Base-by-base conservation (phyloP, 1,284 basidiomycete genomes). In the Heimioporus retisporus region DNA sequence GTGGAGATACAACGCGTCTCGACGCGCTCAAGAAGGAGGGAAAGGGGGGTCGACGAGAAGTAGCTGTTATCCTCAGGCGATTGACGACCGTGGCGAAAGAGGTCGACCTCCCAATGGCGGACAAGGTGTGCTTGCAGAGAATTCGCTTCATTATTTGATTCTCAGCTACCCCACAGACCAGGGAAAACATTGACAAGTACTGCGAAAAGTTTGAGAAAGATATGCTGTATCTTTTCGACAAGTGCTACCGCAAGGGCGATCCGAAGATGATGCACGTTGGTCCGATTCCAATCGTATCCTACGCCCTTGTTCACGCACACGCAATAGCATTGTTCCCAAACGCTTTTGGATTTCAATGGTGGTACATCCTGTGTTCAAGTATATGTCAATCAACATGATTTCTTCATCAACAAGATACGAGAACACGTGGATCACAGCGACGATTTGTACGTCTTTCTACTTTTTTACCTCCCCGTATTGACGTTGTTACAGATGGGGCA, bases 161-260 rank as follows among this genome's bases (percentile, higher is more conserved):
- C 35, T 60, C 59, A 77, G 91, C 19, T 42, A n/a, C 25, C 40
- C 19, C 8, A 8, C 69, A 77, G 95, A 96, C 91, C 43, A 88
- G 91, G 67, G 96, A 98, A 77, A 90, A 88, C 64, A 96, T 98
- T 71, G 96, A 98, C 71, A 94, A 93, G 74, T 99, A 98, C 76
- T 98, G 97, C 81, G 98, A 99, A 82, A 94, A 94, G 76, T 99
- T 99, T 73, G 98, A 99, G 81, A 98, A 98, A 81, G 97, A 99
- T 77, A 97, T 99, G 90, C 89, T 99, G 64, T 92, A 94, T 76
- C 85, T 99, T 56, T 99, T 99, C 76, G 98, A 99, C 80, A 85
- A 93, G 71, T 96, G 94, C 75, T 99, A 99, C 81, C 89, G 96
- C 61, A 95, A 96, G 77, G 96, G 97, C 44, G 98, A 99, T 77